Base-by-base conservation (phyloP, 2,329 filamentous ascomycete species). In the Pseudophaeomoniella oleicola region DNA sequence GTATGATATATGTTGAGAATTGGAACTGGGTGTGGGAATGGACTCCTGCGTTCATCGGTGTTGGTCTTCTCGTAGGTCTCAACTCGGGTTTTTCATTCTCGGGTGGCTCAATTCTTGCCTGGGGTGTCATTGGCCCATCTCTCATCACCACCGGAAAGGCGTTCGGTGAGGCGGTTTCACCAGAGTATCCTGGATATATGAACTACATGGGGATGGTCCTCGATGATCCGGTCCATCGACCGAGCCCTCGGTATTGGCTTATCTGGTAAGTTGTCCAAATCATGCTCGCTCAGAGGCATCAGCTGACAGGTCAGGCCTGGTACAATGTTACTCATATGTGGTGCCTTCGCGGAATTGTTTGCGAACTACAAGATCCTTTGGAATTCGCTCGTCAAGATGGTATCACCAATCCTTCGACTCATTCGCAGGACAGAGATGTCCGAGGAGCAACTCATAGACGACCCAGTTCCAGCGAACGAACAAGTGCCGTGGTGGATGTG, bases 21-120 rank as follows among this genome's bases (percentile, higher is more conserved):
- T 77, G 72, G 73, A 69, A 69, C 10, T 77, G 72, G 72, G 60
- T 68, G 43, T 58, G 74, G 32, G 71, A 75, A 44, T 66, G 63
- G 45, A 75, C 71, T 0, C 71, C 72, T 0, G 72, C 72, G 22
- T 75, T 76, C 53, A 71, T 75, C 42, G 72, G 72, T 4, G 65
- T 63, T 30, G 70, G 69, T 31, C 71, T 75, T 54, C 62, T 75
- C 30, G 69, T 73, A 43, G 71, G 71, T 39, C 56, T 74, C 43
- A 75, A 75, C 50, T 64, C 69, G 12, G 67, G 70, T 16, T 47
- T 72, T 38, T 76, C 72, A 6, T 73, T 73, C 63, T 69, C 69
- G 41, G 58, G 46, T 11, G 72, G 73, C 13, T 67, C 66, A 12
- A 57, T 75, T 34, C 50, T 71, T 17, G 70, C 71, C 16, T 75